Evolutionary conservation across 1,284 basidiomycete species (phyloP).

Genomic region (Xanthoconium separans): DNA sequence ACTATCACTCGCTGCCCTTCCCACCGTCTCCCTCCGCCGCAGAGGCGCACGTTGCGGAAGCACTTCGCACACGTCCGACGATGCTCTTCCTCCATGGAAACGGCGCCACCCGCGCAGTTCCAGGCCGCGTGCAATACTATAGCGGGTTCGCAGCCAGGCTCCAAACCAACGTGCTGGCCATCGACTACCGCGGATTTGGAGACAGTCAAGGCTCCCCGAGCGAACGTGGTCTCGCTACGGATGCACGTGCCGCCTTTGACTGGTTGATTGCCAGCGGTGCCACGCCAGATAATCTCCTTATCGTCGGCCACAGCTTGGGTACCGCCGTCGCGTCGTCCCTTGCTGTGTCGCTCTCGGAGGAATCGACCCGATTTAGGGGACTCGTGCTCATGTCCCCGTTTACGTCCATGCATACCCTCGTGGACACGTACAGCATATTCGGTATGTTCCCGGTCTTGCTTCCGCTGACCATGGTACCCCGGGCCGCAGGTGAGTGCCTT

Average conservation of each 20-base stretch:
- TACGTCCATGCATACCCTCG: conserved; percentile 59
- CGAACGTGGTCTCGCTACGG: conserved; percentile 71
- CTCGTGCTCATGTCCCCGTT: conserved; percentile 80
- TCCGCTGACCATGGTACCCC: conserved; percentile 68
- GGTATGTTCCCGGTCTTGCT: conserved; percentile 73
- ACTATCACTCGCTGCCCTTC: conserved; percentile 52
- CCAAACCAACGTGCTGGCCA: conserved; percentile 74
- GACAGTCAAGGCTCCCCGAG: conserved; percentile 82
- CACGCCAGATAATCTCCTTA: conserved; percentile 55
- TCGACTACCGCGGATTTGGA: conserved; percentile 92
- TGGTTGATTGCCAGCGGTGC: conserved; percentile 69
- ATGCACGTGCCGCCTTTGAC: conserved; percentile 81
- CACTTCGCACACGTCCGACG: conserved; percentile 66
- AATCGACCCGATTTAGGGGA: conserved; percentile 55
- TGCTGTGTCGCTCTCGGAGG: conserved; percentile 54
- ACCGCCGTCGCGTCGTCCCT: conserved; percentile 75
- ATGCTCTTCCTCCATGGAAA: conserved; percentile 93
- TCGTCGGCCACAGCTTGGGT: conserved; percentile 83
- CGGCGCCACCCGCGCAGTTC: conserved; percentile 71
- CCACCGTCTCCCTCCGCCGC: conserved; percentile 34
- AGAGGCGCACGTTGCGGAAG: conserved; percentile 36
- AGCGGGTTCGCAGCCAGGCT: conserved; percentile 60
- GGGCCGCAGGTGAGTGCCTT: conserved; percentile 58
- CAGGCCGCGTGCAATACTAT: conserved; percentile 64
- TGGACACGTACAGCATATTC: conserved; percentile 72